phyloP scores from a whole-genome alignment of 2,329 filamentous ascomycete genomes.

The Stachybotrys elegans region DNA sequence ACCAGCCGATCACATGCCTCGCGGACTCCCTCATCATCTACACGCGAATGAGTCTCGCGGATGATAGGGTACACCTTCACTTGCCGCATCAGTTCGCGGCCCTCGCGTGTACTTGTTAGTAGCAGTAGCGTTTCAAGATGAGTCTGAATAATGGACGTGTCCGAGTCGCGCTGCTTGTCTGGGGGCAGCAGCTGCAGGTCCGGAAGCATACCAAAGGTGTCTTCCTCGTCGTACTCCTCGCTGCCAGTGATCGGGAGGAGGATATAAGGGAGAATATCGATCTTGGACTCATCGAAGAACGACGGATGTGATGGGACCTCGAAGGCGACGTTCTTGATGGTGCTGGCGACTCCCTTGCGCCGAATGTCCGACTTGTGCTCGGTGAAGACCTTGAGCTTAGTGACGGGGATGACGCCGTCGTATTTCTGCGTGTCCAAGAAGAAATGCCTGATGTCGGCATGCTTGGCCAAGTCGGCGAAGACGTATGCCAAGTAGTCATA shows the following conservation, averaged over 20 bases:
- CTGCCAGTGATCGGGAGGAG: constrained; percentile 81
- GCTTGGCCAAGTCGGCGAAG: constrained; percentile 87
- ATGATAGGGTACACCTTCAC: constrained; percentile 87
- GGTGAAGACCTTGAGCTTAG: constrained; percentile 91
- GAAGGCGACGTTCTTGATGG: constrained; percentile 92
- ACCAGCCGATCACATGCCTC: constrained; percentile 88
- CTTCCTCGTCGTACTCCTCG: constrained; percentile 85
- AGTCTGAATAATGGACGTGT: constrained; percentile 71
- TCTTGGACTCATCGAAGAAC: constrained; percentile 65
- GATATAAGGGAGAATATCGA: constrained; percentile 83
- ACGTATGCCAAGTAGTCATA: constrained; percentile 93
- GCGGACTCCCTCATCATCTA: constrained; percentile 72
- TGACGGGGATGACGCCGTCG: constrained; percentile 79
- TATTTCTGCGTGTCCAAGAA: constrained; percentile 70
- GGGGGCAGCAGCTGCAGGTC: constrained; percentile 86
- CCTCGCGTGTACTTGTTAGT: constrained; percentile 71
- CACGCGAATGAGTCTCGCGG: constrained; percentile 74
- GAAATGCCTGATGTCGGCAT: constrained; percentile 68
- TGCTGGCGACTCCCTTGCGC: constrained; percentile 89
- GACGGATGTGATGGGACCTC: constrained; percentile 67
- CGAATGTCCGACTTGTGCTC: constrained; percentile 80
- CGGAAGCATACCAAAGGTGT: constrained; percentile 78
- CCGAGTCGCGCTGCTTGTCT: constrained; percentile 80
- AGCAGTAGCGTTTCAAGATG: constrained; percentile 86
- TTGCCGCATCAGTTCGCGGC: constrained; percentile 67